Base-by-base conservation (phyloP, 164 flowering plant genomes). In the Berberis vulgaris region DNA sequence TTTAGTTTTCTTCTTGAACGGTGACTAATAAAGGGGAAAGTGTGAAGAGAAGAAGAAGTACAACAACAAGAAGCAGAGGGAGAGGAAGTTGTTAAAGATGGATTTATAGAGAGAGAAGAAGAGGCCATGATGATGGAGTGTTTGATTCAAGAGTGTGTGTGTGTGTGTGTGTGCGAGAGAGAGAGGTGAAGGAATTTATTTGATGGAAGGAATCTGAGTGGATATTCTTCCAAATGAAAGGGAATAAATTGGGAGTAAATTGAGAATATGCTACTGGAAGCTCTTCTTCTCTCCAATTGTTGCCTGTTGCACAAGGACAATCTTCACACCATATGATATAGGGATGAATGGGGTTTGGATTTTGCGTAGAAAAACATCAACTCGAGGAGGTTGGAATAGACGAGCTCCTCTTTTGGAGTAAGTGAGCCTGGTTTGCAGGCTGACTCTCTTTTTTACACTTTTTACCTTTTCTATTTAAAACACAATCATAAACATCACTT, bases 121-220 rank as follows among this genome's bases (percentile, higher is more conserved):
- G 76, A 81, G 82, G 79, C 81, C 71, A 84, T 77, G 71, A 81
- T 77, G 77, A 82, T 68, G 66, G 75, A 3, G 45, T 60, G 52
- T 40, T 7, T 44, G 26, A 13, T 49, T 42, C 52, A 8, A 38
- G 1, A 49, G 50, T n/a, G 38, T 45, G n/a, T 38, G 26, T 26
- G 26, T 26, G 26, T 26, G 26, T 26, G 26, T 26, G 26, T 26
- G 26, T 26, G 59, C 5, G 6, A 39, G 39, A 6, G 39, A 44
- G 54, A 45, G 26, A 26, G 26, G 66, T 62, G 45, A 53, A 67
- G 52, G 67, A 66, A 43, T 44, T 39, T 62, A 61, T 42, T 57
- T 56, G 13, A 67, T 52, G 11, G 3, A 50, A 50, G 4, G 54
- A 57, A 12, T 5, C 9, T 39, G 9, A 60, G n/a, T 62, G 73